Conservation (phyloP, 495 filamentous ascomycete genomes). For the Tricharina praecox region DNA sequence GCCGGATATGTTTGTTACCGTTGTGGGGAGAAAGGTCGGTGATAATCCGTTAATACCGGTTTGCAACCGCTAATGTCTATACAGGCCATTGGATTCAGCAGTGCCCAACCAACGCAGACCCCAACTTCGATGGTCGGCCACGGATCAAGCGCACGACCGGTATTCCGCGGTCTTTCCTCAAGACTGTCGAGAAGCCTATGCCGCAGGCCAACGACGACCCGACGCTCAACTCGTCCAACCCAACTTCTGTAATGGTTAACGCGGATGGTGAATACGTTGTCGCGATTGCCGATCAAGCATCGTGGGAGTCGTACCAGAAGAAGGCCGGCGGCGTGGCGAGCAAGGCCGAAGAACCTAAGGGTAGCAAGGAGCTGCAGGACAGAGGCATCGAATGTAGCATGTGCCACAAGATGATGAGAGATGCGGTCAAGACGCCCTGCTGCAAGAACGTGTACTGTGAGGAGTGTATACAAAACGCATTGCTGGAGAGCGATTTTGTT, state of each 20-base stretch:
- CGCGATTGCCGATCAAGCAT: constrained; percentile 79
- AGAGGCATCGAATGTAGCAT: constrained; percentile 80
- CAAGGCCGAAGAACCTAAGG: constrained; percentile 60
- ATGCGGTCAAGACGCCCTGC: constrained; percentile 95
- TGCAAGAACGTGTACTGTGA: constrained; percentile 95
- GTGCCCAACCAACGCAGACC: constrained; percentile 94
- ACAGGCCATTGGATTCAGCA: constrained; percentile 88
- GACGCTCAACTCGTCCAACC: constrained; percentile 35
- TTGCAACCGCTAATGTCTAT: constrained; percentile 8
- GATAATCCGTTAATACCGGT: neutral
- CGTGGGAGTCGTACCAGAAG: constrained; percentile 92
- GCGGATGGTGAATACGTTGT: constrained; percentile 93
- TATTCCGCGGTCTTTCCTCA: constrained; percentile 82
- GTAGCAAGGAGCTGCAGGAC: constrained; percentile 64
- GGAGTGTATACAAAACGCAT: constrained; percentile 93
- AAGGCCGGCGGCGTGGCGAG: constrained; percentile 52
- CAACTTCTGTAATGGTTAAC: constrained; percentile 84
- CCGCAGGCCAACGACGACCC: constrained; percentile 56
- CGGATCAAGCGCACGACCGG: constrained; percentile 89
- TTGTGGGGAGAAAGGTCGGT: constrained; percentile 76
- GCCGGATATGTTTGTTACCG: constrained; percentile 91
- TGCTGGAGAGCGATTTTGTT: constrained; percentile 93
- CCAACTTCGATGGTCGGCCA: constrained; percentile 77
- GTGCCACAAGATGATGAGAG: constrained; percentile 91
- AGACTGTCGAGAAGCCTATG: constrained; percentile 79